phyloP scores from a whole-genome alignment of 345 rosid species.

The Cardamine resedifolia region DNA sequence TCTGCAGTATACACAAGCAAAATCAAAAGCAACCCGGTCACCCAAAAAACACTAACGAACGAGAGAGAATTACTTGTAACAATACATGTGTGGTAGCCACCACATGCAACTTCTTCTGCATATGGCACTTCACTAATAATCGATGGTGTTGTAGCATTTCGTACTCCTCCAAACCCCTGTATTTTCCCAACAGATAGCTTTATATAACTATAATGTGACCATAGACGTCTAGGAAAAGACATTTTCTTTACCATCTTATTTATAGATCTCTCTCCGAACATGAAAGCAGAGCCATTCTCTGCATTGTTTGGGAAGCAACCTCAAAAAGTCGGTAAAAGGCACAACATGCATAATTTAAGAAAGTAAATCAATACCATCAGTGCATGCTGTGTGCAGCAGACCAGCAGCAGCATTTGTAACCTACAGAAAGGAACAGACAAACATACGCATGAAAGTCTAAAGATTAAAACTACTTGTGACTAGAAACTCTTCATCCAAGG shows the following conservation, averaged over 20 bases:
- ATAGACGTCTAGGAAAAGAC: conserved; percentile 9
- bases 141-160: conserved; percentile 56
- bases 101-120: conserved; percentile 81
- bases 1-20: background rate
- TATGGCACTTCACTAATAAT: conserved; percentile 54
- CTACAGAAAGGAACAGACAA: conserved; percentile 44
- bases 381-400: conserved; percentile 82
- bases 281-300: conserved; percentile 77
- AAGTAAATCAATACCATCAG: conserved; percentile 59
- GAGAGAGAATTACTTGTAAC: conserved; percentile 60
- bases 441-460: conserved; percentile 20
- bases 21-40: background rate
- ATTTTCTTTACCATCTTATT: conserved; percentile 50
- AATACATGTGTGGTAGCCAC: conserved; percentile 92
- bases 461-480: background rate
- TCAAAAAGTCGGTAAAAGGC: conserved; percentile 7
- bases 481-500: conserved; percentile 5
- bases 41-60: background rate
- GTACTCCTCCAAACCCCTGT: conserved; percentile 59
- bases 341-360: conserved; percentile 7
- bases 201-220: conserved; percentile 4
- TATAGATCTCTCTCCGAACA: conserved; percentile 72
- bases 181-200: conserved; percentile 18
- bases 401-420: conserved; percentile 83
- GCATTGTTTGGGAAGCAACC: conserved; percentile 39